These are phyloP conservation scores for Leccinum subgranulosum DNA, from an alignment of 768 basidiomycete genomes.

Conservation along the genomic window DNA sequence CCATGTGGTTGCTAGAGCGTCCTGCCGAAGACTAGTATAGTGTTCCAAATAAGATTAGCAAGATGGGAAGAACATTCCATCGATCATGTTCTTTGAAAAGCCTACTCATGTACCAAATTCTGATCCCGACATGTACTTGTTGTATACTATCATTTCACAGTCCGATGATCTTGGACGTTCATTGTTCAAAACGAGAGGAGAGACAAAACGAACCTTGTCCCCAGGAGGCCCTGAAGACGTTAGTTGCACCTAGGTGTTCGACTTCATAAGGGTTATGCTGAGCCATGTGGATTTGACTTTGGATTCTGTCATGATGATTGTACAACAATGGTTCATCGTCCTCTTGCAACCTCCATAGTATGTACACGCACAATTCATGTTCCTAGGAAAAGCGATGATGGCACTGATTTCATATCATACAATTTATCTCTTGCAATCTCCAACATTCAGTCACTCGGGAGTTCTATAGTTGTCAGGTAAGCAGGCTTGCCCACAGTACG, in stretches of 20 bases:
- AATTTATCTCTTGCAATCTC: too few relatives aligned
- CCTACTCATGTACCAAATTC: slow-evolving; percentile 49
- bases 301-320: too few relatives aligned
- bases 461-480: too few relatives aligned
- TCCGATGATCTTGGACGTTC: neutral
- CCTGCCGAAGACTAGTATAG: slow-evolving; percentile 52
- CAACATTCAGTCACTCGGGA: too few relatives aligned
- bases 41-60: slow-evolving; percentile 53
- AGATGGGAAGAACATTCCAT: slow-evolving; percentile 80
- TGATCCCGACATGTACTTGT: slow-evolving; percentile 93
- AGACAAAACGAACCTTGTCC: rapidly evolving
- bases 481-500: too few relatives aligned
- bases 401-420: too few relatives aligned
- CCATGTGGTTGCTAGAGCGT: slow-evolving; percentile 89
- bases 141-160: slow-evolving; percentile 82
- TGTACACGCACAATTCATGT: too few relatives aligned
- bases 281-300: too few relatives aligned
- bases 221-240: neutral
- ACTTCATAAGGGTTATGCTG: too few relatives aligned
- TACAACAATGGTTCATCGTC: too few relatives aligned
- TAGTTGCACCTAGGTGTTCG: neutral
- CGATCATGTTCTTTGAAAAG: slow-evolving; percentile 79
- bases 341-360: too few relatives aligned
- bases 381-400: too few relatives aligned
- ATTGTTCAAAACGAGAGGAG: neutral